Evolutionary conservation across 495 filamentous ascomycete species (phyloP), one percentile per base, ranked within the genome.

Genomic region (Xylaria scruposa): DNA sequence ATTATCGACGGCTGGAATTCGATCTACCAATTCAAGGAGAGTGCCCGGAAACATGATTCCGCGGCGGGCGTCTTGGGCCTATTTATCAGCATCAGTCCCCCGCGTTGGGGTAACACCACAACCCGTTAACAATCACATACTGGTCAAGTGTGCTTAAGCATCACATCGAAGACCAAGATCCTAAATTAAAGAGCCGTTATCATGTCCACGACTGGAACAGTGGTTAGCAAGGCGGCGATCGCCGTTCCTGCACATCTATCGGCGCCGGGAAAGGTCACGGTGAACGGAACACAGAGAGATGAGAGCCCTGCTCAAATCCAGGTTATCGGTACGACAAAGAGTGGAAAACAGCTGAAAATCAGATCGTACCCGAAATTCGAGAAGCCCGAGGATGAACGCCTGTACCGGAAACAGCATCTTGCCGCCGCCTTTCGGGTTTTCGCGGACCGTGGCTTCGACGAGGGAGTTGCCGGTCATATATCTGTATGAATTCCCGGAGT

Each of bases 401-500:
- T 90, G 70, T 91, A 90, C 83, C 86, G 91, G 72, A 93, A 91
- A 72, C 89, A 92, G 76, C 90, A 90, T 67, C 88, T 93, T 77
- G 90, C 90, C 0, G 90, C 89, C 67, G 91, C 90, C n/a, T 93
- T 91, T 75, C 87, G 90, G 4, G 86, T 90, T 77, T 93, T 93
- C 73, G 90, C 89, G 17, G 89, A 89, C 71, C 81, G 88, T 42
- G 91, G 91, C 7, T 92, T 91, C 74, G 90, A 89, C 65, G 91
- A 93, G 73, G 91, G 91, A 4, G 86, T 92, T 56, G 90, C 90
- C 13, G 88, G 90, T 3, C 90, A 92, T 75, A 79, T 78, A 17
- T 82, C 78, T 6, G 79, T 81, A 33, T 1, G 46, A 7, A 42
- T 42, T 42, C 38, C 12, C 38, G 10, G 38, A 42, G 38, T 10